Base-by-base conservation (phyloP, 805 yeast species). In the Teunomyces lycoperdinae region DNA sequence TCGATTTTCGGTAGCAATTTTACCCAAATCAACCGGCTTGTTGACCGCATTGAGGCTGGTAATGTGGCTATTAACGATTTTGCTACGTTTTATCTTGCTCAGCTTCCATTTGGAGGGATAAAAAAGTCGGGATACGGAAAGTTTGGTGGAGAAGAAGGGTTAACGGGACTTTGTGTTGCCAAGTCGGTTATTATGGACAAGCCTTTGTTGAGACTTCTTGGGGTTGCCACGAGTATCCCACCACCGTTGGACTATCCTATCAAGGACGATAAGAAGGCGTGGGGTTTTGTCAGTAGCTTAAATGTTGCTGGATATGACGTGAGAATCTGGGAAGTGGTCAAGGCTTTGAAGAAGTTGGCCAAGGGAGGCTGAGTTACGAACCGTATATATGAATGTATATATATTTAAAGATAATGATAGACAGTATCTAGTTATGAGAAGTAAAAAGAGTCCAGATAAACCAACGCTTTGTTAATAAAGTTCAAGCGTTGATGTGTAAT, bases 121-220 rank as follows among this genome's bases (percentile, higher is more conserved):
- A 84, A 84, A 56, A 94, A 90, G 41, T 87, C 96, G 5, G 99
- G 99, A 0, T 94, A 90, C 62, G 99, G 99, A 48, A 92, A 92
- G 64, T 94, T 94, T 71, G 96, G 97, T 17, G 99, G 99, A 42
- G 96, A 86, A 63, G 99, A 94, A 73, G 99, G 99, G 1, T 74
- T 94, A 38, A 80, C 89, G 35, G 97, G 97, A 0, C 73, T 94
- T 40, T 92, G 98, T 64, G 77, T 83, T 48, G 87, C 89, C 46
- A 94, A 94, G 62, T 83, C 95, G 39, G 80, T 94, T 3, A 90
- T 96, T 50, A 86, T 80, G 73, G 98, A 94, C 69, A 83, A 80
- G 53, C 78, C 85, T 41, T 83, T 92, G 20, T 80, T 89, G 55
- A 54, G 77, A 47, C 57, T 65, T 34, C 51, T 73, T 11, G 77